Evolutionary conservation across 108 stramenopile species (phyloP).

Genomic region (Cyclostephanos invisitatus): DNA sequence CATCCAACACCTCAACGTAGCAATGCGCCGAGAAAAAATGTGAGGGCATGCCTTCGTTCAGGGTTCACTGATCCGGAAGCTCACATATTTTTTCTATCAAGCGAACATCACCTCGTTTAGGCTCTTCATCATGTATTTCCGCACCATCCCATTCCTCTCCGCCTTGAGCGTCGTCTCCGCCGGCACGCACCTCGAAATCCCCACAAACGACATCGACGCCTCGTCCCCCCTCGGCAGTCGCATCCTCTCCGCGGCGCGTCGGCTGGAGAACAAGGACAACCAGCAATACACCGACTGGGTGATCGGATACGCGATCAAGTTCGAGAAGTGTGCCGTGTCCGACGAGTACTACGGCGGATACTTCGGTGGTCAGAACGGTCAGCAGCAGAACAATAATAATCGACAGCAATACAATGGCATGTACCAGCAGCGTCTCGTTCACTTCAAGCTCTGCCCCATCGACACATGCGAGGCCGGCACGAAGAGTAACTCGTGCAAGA

Average conservation of each 20-base stretch:
- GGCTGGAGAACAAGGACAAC: constrained; percentile 8
- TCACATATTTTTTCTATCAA: no score
- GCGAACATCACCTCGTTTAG: no score
- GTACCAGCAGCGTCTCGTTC: constrained; percentile 25
- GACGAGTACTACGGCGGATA: constrained; percentile 21
- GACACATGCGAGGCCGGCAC: constrained; percentile 1
- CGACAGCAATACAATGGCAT: constrained; percentile 13
- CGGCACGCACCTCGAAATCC: constrained; percentile 5
- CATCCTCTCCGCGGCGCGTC: constrained; percentile 18
- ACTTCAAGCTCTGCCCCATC: constrained; percentile 25
- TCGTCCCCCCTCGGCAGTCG: constrained; percentile 6
- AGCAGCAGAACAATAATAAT: constrained; percentile 3
- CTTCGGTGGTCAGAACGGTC: constrained; percentile 1
- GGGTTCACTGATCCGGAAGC: no score
- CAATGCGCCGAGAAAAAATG: no score
- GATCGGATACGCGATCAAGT: constrained; percentile 7
- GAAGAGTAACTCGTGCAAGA: not conserved
- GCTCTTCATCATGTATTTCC: not conserved
- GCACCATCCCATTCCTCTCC: constrained; percentile 12
- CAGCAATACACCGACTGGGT: constrained; percentile 10
- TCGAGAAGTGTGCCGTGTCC: constrained; percentile 18
- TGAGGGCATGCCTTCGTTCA: no score
- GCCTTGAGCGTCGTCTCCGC: constrained; percentile 9
- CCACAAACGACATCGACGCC: constrained; percentile 16
- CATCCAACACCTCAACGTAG: no score